phyloP scores from a whole-genome alignment of 2,329 filamentous ascomycete genomes.

The Calycina marina region DNA sequence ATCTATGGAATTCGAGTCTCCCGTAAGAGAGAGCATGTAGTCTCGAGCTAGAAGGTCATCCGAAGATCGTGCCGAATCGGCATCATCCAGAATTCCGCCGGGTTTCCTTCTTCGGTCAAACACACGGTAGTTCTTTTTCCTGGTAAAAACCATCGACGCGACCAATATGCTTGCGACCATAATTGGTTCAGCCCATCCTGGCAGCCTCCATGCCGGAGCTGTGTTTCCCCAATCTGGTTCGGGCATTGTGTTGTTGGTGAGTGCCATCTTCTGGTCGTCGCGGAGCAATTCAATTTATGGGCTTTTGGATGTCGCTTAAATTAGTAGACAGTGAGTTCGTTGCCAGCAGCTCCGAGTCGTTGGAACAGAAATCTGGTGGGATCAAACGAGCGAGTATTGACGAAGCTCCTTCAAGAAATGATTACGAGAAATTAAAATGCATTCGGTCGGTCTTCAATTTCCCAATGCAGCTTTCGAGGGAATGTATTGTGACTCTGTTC shows the following conservation, averaged over 20 bases:
- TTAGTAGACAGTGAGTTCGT: too few relatives aligned
- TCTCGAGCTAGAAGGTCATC: conserved; percentile 18
- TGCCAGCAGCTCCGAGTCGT: too few relatives aligned
- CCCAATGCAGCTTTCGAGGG: too few relatives aligned
- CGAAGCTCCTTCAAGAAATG: not conserved
- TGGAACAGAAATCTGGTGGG: too few relatives aligned
- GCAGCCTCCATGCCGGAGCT: conserved; percentile 20
- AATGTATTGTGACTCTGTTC: too few relatives aligned
- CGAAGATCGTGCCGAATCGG: conserved; percentile 18
- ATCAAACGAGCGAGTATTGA: not conserved
- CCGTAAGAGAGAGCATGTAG: conserved; percentile 15
- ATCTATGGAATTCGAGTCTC: conserved; percentile 11
- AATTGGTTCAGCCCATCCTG: conserved; percentile 22
- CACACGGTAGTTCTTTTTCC: conserved; percentile 16
- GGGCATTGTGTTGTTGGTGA: conserved; percentile 13
- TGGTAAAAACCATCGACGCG: conserved; percentile 20
- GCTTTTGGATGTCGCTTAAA: too few relatives aligned
- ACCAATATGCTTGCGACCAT: conserved; percentile 22
- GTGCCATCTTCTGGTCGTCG: too few relatives aligned
- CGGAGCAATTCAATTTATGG: too few relatives aligned
- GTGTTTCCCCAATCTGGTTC: conserved; percentile 21
- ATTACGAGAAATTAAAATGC: too few relatives aligned
- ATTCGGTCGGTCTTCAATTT: too few relatives aligned
- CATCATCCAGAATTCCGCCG: conserved; percentile 15
- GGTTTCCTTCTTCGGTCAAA: conserved; percentile 9